Percentiles rank a stretch among this genome's conserved stretches.
phyloP scores from a whole-genome alignment of 768 basidiomycete species.

The Ramaria sp. region DNA sequence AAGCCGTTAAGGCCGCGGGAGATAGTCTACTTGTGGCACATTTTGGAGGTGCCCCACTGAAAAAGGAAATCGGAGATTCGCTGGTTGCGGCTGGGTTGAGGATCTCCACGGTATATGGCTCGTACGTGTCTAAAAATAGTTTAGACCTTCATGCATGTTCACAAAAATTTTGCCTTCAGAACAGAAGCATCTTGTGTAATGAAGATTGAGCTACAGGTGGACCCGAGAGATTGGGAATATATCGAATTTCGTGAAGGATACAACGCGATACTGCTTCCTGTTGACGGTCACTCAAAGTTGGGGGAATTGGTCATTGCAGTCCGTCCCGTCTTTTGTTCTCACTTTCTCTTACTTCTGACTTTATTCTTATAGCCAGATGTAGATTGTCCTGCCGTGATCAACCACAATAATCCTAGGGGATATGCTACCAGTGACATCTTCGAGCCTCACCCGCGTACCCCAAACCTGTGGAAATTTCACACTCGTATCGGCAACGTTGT shows the following conservation, averaged over 20 bases:
- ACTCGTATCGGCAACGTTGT: not conserved
- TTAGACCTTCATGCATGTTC: too few relatives aligned
- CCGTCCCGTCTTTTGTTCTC: not conserved
- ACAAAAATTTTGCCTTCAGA: slow-evolving; percentile 6
- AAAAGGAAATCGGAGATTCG: slow-evolving; percentile 7
- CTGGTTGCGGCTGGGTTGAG: slow-evolving; percentile 5
- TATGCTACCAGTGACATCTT: not conserved
- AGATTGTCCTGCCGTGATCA: not conserved
- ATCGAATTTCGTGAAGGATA: slow-evolving; percentile 2
- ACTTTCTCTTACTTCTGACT: not conserved
- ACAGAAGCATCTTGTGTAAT: slow-evolving; percentile 13
- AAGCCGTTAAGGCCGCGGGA: not conserved
- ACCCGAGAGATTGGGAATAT: slow-evolving; percentile 11
- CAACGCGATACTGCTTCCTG: not conserved
- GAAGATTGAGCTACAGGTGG: not conserved
- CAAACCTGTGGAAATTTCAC: not conserved
- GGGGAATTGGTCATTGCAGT: slow-evolving; percentile 17
- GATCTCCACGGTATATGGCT: slow-evolving; percentile 8
- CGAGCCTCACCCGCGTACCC: not conserved
- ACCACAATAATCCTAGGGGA: not conserved
- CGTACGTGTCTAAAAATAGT: not conserved
- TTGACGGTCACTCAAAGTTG: not conserved
- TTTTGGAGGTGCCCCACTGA: slow-evolving; percentile 13
- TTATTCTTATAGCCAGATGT: not conserved
- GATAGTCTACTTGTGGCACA: slow-evolving; percentile 6